phyloP scores from a whole-genome alignment of 768 basidiomycete species.

The Leccinum boreale region DNA sequence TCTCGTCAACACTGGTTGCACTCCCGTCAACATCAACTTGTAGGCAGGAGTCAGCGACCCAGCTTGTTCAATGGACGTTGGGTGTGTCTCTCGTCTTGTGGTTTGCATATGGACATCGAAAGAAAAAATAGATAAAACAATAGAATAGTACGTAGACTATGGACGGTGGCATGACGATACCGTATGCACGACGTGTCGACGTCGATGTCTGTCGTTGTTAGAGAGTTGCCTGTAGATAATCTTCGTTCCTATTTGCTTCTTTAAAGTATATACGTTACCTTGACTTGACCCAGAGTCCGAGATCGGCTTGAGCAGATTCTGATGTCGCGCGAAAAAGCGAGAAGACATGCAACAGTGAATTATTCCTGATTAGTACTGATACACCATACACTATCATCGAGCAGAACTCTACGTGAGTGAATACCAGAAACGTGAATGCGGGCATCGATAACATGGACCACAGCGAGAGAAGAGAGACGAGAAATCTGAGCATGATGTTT shows the following conservation, averaged over 20 bases:
- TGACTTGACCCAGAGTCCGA: neutral
- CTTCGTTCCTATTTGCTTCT: neutral
- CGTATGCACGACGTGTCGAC: neutral
- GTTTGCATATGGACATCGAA: neutral
- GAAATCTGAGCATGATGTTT: neutral
- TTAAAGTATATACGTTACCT: too few species aligned
- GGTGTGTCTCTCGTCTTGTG: neutral
- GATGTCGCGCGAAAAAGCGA: neutral
- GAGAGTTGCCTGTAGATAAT: neutral
- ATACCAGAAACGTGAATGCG: conserved; percentile 1
- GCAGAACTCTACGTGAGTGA: conserved; percentile 1
- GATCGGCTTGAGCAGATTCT: too few species aligned
- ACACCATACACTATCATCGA: conserved; percentile 14
- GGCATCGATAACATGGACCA: conserved; percentile 5
- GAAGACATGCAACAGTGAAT: neutral
- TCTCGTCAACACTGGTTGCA: conserved; percentile 3
- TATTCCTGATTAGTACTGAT: conserved; percentile 7
- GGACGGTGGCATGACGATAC: too few species aligned
- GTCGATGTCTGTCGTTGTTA: neutral
- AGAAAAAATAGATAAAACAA: neutral
- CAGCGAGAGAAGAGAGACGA: neutral
- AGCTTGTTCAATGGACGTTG: neutral
- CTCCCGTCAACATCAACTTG: conserved; percentile 1
- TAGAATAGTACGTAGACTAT: neutral
- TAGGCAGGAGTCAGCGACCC: neutral